Evolutionary conservation across 2,329 filamentous ascomycete species (phyloP), one percentile per base, ranked within the genome.

Genomic region (Claviceps lovelessii): DNA sequence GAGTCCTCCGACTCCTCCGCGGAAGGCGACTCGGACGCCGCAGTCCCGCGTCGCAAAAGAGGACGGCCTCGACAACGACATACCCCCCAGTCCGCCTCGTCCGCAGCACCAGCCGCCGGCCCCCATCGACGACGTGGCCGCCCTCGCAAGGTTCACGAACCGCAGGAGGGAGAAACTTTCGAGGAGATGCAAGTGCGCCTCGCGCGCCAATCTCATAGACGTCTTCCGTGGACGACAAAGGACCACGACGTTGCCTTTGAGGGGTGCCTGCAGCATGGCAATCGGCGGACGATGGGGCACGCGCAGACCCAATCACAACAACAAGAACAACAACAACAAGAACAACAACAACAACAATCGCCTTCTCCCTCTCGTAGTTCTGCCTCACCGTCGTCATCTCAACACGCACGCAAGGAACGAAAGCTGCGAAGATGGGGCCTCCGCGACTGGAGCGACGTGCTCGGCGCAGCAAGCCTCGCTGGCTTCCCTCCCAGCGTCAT

Each of bases 361-460:
- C 45, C 45, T 15, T 15, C 23, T 31, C 31, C 13, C 6, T 47
- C 47, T 23, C n/a, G 10, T 5, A 15, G 17, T 7, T 19, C n/a
- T 7, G 47, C 47, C 31, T 49, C 47, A 3, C 31, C 47, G 10
- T 13, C 47, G 1, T 49, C 47, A 10, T 33, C 31, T 33, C 47
- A 49, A 13, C 9, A 11, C 29, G 31, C 37, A 3, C 63, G 60
- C 23, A 49, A 50, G 13, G 62, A 64, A 15, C 59, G 57, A n/a
- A 68, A 61, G 54, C 61, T 68, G 4, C 59, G 61, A 2, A 62
- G 65, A 48, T 75, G 67, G 65, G 74, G 67, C 15, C 71, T 81
- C 13, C 78, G 86, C 28, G 86, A 94, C 70, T 97, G 91, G 91
- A 86, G 83, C 60, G 88, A 95, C 60, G 79, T 96, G 1, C 70